Evolutionary conservation across 371 early-diverging fungal species (phyloP).

Genomic region (Rhizopus arrhizus): DNA sequence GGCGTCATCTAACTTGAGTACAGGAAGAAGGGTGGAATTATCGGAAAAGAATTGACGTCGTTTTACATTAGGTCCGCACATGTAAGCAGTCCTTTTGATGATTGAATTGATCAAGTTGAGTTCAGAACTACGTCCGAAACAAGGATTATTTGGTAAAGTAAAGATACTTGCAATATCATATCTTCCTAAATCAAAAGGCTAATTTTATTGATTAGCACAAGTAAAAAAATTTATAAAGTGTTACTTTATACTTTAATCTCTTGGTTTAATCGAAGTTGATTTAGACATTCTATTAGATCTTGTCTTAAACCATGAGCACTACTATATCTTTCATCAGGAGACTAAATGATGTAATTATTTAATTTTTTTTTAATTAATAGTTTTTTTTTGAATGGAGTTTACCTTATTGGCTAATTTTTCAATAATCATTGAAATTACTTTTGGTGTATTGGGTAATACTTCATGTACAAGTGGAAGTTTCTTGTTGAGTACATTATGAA

Average conservation of each 20-base stretch:
- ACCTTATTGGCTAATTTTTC: slow-evolving; percentile 65
- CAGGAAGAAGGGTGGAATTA: neutral
- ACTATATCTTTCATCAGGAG: slow-evolving; percentile 63
- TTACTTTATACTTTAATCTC: neutral
- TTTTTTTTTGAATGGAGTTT: neutral
- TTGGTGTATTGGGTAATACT: slow-evolving; percentile 52
- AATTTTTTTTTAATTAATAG: no score
- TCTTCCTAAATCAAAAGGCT: slow-evolving; percentile 48
- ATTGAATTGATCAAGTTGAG: slow-evolving; percentile 39
- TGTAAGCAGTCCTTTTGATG: slow-evolving; percentile 42
- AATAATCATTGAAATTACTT: slow-evolving; percentile 51
- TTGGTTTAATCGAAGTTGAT: slow-evolving; percentile 27
- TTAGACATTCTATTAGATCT: slow-evolving; percentile 55
- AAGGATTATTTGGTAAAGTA: slow-evolving; percentile 51
- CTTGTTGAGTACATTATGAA: slow-evolving; percentile 57
- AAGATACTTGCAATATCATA: slow-evolving; percentile 60
- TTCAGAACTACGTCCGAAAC: slow-evolving; percentile 53
- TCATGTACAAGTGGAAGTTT: slow-evolving; percentile 51
- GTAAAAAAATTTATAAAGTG: neutral
- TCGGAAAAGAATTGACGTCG: slow-evolving; percentile 12
- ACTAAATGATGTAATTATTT: slow-evolving; percentile 35
- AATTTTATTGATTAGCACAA: neutral
- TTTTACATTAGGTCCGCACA: slow-evolving; percentile 28
- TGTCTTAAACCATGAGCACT: slow-evolving; percentile 61
- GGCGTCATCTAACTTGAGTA: slow-evolving; percentile 8